These are phyloP conservation scores for Fusarium sororula DNA, from an alignment of 2,329 filamentous ascomycete genomes.

Conservation along the genomic window DNA sequence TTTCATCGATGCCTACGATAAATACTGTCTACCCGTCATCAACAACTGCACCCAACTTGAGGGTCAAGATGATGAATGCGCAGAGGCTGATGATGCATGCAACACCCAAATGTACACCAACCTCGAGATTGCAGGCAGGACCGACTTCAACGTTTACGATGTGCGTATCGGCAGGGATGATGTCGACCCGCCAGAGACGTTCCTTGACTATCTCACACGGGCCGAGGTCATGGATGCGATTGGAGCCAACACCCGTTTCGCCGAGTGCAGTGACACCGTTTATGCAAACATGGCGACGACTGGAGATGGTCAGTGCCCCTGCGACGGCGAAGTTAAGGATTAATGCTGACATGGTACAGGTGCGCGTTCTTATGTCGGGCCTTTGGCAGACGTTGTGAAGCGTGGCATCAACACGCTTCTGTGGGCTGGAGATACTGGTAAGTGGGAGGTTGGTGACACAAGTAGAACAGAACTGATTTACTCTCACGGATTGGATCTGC, in stretches of 20 bases:
- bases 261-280: slow-evolving; percentile 38
- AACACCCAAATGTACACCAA: slow-evolving; percentile 41
- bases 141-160: slow-evolving; percentile 58
- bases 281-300: slow-evolving; percentile 37
- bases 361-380: slow-evolving; percentile 55
- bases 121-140: slow-evolving; percentile 35
- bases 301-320: slow-evolving; percentile 33
- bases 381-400: slow-evolving; percentile 56
- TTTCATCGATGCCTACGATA: slow-evolving; percentile 44
- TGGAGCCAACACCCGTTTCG: slow-evolving; percentile 37
- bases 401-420: slow-evolving; percentile 59
- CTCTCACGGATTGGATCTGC: slow-evolving; percentile 60
- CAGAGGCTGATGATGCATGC: slow-evolving; percentile 40
- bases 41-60: slow-evolving; percentile 35
- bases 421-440: slow-evolving; percentile 64
- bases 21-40: slow-evolving; percentile 36
- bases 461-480: neutral
- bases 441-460: slow-evolving; percentile 2
- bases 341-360: slow-evolving; percentile 39
- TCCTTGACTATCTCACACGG: slow-evolving; percentile 36
- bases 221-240: slow-evolving; percentile 38
- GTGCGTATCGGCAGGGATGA: slow-evolving; percentile 47
- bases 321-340: too few species aligned
- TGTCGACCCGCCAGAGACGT: slow-evolving; percentile 38
- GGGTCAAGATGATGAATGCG: slow-evolving; percentile 42